Conservation (phyloP, 768 basidiomycete species). For the Mrakia hoshinonis region DNA sequence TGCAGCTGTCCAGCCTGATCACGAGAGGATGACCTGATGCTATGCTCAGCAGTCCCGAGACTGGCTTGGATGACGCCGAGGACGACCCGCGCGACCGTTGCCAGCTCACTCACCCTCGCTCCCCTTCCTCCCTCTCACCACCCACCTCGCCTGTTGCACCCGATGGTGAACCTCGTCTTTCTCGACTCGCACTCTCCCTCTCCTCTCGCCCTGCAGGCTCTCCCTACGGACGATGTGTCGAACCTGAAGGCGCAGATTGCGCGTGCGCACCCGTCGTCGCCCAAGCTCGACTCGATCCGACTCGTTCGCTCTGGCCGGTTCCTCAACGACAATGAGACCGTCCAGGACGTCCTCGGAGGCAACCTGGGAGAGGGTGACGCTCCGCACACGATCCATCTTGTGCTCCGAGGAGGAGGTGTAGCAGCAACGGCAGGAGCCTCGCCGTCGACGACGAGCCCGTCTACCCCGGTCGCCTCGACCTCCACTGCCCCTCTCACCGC, state of each 20-base stretch:
- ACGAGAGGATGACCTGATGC: no score
- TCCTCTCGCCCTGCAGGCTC: neutral
- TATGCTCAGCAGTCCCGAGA: no score
- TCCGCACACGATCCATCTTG: constrained; percentile 23
- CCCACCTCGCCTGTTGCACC: neutral
- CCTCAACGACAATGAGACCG: constrained; percentile 17
- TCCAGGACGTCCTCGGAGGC: constrained; percentile 14
- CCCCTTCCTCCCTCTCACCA: neutral
- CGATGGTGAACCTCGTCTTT: constrained; percentile 22
- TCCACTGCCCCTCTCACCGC: neutral
- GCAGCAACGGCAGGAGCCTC: neutral
- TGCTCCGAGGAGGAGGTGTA: constrained; percentile 4
- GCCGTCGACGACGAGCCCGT: neutral
- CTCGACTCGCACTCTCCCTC: constrained; percentile 10
- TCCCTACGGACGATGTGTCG: constrained; percentile 6
- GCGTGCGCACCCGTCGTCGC: neutral
- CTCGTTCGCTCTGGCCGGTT: constrained; percentile 12
- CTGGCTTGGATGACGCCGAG: no score
- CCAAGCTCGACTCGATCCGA: neutral
- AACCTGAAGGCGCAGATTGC: constrained; percentile 12
- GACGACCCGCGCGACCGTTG: no score
- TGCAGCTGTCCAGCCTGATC: no score
- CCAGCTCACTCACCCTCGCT: neutral
- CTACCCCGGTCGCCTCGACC: neutral
- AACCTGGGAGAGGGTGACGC: neutral